Base-by-base conservation (phyloP, 495 filamentous ascomycete genomes). In the Podospora anserina region DNA sequence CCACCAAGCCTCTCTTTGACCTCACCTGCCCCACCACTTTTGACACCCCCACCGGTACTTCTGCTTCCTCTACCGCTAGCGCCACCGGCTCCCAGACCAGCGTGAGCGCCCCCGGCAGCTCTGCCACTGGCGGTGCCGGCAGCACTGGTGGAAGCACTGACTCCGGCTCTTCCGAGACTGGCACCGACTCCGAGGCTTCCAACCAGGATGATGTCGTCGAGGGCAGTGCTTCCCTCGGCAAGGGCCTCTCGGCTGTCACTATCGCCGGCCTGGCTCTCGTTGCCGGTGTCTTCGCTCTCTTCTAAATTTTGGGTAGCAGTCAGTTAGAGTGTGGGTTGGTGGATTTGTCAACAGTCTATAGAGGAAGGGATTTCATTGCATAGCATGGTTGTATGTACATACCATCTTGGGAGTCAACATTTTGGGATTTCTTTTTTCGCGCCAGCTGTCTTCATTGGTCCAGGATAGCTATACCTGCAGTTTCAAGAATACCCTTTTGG, bases 1-100 rank as follows among this genome's bases (percentile, higher is more conserved):
- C 74, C 64, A 87, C 82, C 70, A 85, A 74, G 19, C 87, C 88
- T 66, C 75, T 84, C 58, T 90, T 84, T 78, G 80, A 89, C 76
- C 81, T 90, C 54, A 82, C 80, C 70, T 90, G 88, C 84, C 79
- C 80, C 39, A 75, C 76, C 66, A 71, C 71, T 68, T 82, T 79
- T 63, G 70, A 80, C 53, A 77, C 77, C 56, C 67, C 71, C 28
- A 70, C 68, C 58, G 60, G 66, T 20, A 68, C 69, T 49, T 44
- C 68, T 64, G 44, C 67, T 23, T 53, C 69, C 26, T 44, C 64
- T 27, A 32, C 63, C 4, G 4, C 71, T 44, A 65, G 68, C n/a
- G 62, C 75, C 23, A 68, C 70, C 23, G 39, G 67, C 63, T 9
- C 39, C 39, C 39, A 49, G 2, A 49, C 39, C 13, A 70, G 74